A percentile compares a stretch with the other conserved stretches of the same genome.
Conservation (phyloP, 2,329 filamentous ascomycete genomes). For the Sclerotiophoma versabilis region DNA sequence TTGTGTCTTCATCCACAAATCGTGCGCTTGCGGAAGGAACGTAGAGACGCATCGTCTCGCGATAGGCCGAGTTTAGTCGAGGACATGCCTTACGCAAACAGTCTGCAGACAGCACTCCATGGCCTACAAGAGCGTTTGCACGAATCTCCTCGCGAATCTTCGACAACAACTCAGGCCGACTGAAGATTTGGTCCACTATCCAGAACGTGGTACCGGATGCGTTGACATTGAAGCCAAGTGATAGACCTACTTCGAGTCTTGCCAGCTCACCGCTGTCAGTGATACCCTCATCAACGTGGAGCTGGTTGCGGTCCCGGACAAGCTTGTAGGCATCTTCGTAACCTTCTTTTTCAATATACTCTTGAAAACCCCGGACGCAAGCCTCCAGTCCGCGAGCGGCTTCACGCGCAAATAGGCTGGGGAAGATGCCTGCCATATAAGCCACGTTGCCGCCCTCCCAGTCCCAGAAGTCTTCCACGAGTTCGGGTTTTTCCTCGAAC, state of each 20-base stretch:
- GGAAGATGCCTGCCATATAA: conserved; percentile 43
- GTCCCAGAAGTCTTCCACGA: conserved; percentile 54
- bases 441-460: conserved; percentile 47
- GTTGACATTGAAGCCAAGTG: conserved; percentile 52
- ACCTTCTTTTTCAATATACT: conserved; percentile 36
- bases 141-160: conserved; percentile 53
- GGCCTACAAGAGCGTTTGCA: conserved; percentile 24
- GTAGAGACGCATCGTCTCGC: conserved; percentile 55
- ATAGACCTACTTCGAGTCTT: conserved; percentile 34
- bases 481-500: conserved; percentile 42
- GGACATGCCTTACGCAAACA: conserved; percentile 52
- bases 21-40: conserved; percentile 52
- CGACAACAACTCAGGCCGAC: conserved; percentile 47
- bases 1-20: conserved; percentile 52
- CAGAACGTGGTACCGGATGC: conserved; percentile 56
- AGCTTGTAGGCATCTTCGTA: conserved; percentile 31
- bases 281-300: conserved; percentile 29
- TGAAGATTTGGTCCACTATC: conserved; percentile 54
- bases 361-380: conserved; percentile 32
- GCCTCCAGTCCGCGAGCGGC: conserved; percentile 48
- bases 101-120: conserved; percentile 46
- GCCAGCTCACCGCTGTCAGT: conserved; percentile 21
- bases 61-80: conserved; percentile 55
- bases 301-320: conserved; percentile 30
- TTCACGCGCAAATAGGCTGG: conserved; percentile 49